Percentiles rank a stretch among this genome's conserved stretches.
Evolutionary conservation across 2,329 filamentous ascomycete genomes (phyloP).

Genomic region (Aspergillus intermedius): DNA sequence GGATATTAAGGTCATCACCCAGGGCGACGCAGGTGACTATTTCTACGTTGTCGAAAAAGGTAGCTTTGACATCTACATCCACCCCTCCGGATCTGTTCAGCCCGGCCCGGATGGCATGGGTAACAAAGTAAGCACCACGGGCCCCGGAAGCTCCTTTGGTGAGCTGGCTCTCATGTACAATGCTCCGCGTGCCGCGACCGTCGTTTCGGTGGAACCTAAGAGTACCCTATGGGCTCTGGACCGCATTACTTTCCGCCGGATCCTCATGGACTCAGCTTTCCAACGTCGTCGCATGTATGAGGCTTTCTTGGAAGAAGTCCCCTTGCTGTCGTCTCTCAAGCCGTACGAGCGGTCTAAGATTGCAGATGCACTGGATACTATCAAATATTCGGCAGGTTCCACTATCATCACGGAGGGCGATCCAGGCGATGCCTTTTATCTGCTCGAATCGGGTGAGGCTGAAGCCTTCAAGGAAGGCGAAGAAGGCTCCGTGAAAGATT

Average conservation of each 20-base stretch:
- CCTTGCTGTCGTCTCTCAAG: conserved; percentile 73
- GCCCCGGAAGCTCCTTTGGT: conserved; percentile 87
- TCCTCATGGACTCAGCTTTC: conserved; percentile 97
- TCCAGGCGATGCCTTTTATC: conserved; percentile 82
- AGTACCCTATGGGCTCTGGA: conserved; percentile 92
- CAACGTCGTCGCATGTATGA: conserved; percentile 95
- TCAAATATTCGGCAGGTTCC: conserved; percentile 73
- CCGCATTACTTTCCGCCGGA: conserved; percentile 91
- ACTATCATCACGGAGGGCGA: conserved; percentile 89
- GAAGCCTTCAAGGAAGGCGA: conserved; percentile 75
- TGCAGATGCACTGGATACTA: conserved; percentile 87
- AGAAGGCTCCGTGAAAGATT: conserved; percentile 66
- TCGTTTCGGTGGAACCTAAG: conserved; percentile 70
- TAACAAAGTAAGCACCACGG: conserved; percentile 70
- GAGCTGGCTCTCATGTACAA: conserved; percentile 99
- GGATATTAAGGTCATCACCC: conserved; percentile 82
- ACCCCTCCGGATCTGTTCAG: conserved; percentile 67
- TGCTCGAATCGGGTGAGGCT: conserved; percentile 80
- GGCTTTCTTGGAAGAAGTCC: conserved; percentile 89
- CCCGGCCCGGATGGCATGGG: conserved; percentile 78
- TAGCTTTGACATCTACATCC: conserved; percentile 85
- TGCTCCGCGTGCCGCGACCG: conserved; percentile 87
- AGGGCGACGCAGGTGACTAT: conserved; percentile 93
- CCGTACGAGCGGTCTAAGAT: conserved; percentile 96
- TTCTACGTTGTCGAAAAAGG: conserved; percentile 97